Conservation (phyloP, 257 asterid species). For the Lycium barbarum region DNA sequence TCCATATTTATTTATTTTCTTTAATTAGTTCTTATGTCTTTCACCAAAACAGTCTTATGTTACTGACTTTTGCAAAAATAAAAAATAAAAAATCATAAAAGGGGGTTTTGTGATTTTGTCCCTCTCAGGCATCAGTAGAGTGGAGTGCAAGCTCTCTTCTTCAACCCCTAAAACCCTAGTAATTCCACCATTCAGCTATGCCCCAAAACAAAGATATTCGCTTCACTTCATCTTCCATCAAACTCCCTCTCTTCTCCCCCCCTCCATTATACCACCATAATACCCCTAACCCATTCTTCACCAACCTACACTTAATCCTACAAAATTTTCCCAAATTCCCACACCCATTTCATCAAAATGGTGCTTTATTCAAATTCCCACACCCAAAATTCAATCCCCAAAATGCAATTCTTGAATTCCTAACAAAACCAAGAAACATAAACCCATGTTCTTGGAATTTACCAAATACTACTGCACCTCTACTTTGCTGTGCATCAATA, state of each 20-base stretch:
- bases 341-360: conserved; percentile 31
- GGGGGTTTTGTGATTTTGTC: neutral
- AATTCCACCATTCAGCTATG: conserved; percentile 45
- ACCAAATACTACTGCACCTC: conserved; percentile 44
- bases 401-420: conserved; percentile 31
- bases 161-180: conserved; percentile 18
- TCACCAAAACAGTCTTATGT: neutral
- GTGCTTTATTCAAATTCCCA: conserved; percentile 46
- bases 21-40: too few relatives aligned
- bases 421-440: conserved; percentile 22
- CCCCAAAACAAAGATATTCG: conserved; percentile 59
- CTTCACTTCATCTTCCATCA: conserved; percentile 63
- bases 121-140: neutral
- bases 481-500: conserved; percentile 73
- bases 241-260: conserved; percentile 53
- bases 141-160: conserved; percentile 21
- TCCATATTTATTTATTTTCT: too few relatives aligned
- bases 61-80: neutral
- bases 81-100: too few relatives aligned
- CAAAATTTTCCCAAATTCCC: conserved; percentile 50
- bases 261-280: conserved; percentile 27
- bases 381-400: conserved; percentile 43
- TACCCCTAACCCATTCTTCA: conserved; percentile 35
- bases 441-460: conserved; percentile 43
- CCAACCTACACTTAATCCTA: conserved; percentile 34